Conservation (phyloP, 2,329 filamentous ascomycete genomes). For the Fonsecaea nubica region DNA sequence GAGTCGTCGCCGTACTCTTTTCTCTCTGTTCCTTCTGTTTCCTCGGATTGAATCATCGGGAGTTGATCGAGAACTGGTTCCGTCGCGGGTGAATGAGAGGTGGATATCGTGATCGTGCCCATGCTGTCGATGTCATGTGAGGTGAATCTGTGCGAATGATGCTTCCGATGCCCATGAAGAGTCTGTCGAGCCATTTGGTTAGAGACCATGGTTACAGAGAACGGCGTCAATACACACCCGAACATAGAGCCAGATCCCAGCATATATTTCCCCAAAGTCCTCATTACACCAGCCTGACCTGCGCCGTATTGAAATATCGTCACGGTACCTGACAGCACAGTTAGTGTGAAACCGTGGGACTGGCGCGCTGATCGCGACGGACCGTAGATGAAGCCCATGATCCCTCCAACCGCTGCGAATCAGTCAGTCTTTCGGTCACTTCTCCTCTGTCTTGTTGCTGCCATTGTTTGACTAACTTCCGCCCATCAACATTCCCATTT, state of each 20-base stretch:
- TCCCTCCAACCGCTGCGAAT: conserved; percentile 80
- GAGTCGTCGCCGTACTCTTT: not conserved
- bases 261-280: conserved; percentile 97
- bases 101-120: conserved; percentile 73
- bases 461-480: conserved; percentile 72
- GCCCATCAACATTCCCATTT: conserved; percentile 99
- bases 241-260: conserved; percentile 92
- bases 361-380: conserved; percentile 42
- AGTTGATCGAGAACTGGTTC: conserved; percentile 34
- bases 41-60: conserved; percentile 2
- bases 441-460: not conserved
- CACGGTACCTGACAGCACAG: conserved; percentile 70
- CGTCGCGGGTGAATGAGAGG: conserved; percentile 71
- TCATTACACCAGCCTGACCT: conserved; percentile 89
- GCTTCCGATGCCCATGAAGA: conserved; percentile 99
- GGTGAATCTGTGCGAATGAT: conserved; percentile 92
- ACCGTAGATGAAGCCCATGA: conserved; percentile 99
- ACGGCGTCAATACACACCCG: conserved; percentile 65
- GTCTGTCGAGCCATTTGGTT: conserved; percentile 48
- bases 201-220: conserved; percentile 14
- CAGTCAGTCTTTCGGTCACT: conserved; percentile 33
- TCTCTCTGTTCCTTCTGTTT: not conserved
- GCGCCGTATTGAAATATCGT: conserved; percentile 96
- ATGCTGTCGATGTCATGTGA: conserved; percentile 75
- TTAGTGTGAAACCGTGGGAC: conserved; percentile 21